Evolutionary conservation across 2,329 filamentous ascomycete species (phyloP), one percentile per base, ranked within the genome.

Genomic region (Simplicillium aogashimaense): DNA sequence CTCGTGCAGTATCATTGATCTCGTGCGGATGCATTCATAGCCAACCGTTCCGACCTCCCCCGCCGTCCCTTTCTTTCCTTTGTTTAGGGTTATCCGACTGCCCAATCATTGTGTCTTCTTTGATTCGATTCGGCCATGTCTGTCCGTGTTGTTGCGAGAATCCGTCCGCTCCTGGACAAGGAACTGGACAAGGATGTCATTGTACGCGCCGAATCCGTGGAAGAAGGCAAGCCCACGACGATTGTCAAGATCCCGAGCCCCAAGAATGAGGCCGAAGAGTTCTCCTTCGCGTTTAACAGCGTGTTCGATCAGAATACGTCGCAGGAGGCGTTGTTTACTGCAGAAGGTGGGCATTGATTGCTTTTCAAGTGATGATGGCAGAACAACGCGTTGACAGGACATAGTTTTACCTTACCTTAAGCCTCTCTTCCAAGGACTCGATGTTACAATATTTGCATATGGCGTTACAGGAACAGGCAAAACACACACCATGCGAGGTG

Each of bases 401-500:
- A 20, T 58, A 95, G 89, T 97, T 50, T 74, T 86, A 32, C 87
- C 90, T 2, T 88, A 89, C 38, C 71, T 95, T 47, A 95, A 95
- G 59, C 84, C 92, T 40, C 77, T 97, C 9, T 95, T 97, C 65
- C 81, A 82, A 62, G 92, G 86, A 43, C 79, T 87, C 56, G 86
- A 94, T 63, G 77, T 90, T 33, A 94, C 87, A 10, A 77, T 95
- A 42, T 95, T 95, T 56, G 88, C 89, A 20, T 95, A 95, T 58
- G 89, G 89, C 45, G 86, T 90, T 44, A 95, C 89, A 1, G 89
- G 89, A 36, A 94, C 88, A 0, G 89, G 89, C 41, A 95, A 95
- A 65, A 95, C 89, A 44, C 86, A 95, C 63, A 95, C 89, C 3
- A 95, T 95, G 88, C 81, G 89, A 47, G 89, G 89, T 48, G 89